Base-by-base conservation (phyloP, 148 eudicot genomes). In the Cornus controversa region DNA sequence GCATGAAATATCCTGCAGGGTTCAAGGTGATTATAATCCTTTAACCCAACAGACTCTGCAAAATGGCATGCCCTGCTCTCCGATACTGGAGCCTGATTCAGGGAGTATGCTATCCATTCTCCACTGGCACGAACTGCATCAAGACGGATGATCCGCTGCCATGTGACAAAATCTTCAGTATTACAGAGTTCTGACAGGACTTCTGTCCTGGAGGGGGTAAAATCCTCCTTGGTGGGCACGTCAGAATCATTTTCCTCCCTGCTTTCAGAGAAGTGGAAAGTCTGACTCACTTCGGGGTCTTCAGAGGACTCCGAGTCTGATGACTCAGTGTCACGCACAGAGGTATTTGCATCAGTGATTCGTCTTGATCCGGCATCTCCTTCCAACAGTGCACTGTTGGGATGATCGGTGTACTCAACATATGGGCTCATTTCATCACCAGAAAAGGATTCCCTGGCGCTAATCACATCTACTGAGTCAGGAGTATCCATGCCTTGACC, bases 121-220 rank as follows among this genome's bases (percentile, higher is more conserved):
- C 73, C 94, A 78, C 90, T 93, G 26, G 98, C 99, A 68, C 99
- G 92, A 65, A 96, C 67, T 8, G 99, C 99, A 74, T 96, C 99
- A 16, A 96, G 88, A 28, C 98, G 98, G 58, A 96, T 96, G 54
- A 96, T 96, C 5, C 98, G 92, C 84, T 89, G 99, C 99, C 99
- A 96, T 20, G 87, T 93, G 80, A 92, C 83, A 74, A 91, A 93
- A 82, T 89, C 93, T 85, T 96, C 98, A 53, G 84, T 73, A 36
- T 77, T 74, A 36, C 80, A 72, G 67, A 80, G 75, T 47, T 82
- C 78, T 64, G 90, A 86, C 78, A 70, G 82, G 66, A 77, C 77
- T 74, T 83, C 84, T 60, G 66, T 60, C 71, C 76, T 83, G 22
- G 80, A 47, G 66, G 95, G 89, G 73, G 93, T 84, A 57, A 87